Evolutionary conservation across 306 rosid genomes (phyloP), one percentile per base, ranked within the genome.

Genomic region (Cucumis hystrix): DNA sequence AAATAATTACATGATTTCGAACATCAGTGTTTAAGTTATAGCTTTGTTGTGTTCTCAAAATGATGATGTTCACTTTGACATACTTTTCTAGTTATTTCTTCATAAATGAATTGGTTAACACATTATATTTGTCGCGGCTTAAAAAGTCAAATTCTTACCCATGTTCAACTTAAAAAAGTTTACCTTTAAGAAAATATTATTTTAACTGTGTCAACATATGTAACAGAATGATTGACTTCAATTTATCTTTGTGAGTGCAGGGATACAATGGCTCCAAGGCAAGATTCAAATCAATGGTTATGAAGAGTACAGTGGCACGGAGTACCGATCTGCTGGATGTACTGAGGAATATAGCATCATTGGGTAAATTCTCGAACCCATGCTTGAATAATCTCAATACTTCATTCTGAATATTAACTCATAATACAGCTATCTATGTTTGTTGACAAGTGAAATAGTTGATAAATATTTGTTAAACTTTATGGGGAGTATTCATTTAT

Each of bases 271-370:
- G 97, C 97, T 93, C 79, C 98, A 93, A 74, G 83, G 96, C 81
- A 93, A 92, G 81, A 77, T 93, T 83, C 92, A 91, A 62, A 76
- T 85, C 83, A 80, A 88, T 77, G 98, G 98, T 54, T 93, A 93
- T 65, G 98, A 93, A 83, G 98, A 93, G 87, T 93, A 80, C 77
- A 88, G 98, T 52, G 97, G 98, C 69, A 83, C 80, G 1, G 98
- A 91, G 83, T 90, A 91, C 85, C 96, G 91, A 15, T 93, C 97
- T 78, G 96, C 97, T 79, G 98, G 98, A 80, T 93, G 97, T 84
- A 76, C 96, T 1, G 98, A 93, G 87, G 98, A 90, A 85, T 93
- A 93, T 79, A 68, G 74, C 69, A 86, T 93, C 69, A 79, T 89
- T 25, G 85, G 86, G 98, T 93, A 83, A 84, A 93, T 87, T 80